Evolutionary conservation across 2,329 filamentous ascomycete species (phyloP).

Genomic region (Fusarium oligoseptatum): DNA sequence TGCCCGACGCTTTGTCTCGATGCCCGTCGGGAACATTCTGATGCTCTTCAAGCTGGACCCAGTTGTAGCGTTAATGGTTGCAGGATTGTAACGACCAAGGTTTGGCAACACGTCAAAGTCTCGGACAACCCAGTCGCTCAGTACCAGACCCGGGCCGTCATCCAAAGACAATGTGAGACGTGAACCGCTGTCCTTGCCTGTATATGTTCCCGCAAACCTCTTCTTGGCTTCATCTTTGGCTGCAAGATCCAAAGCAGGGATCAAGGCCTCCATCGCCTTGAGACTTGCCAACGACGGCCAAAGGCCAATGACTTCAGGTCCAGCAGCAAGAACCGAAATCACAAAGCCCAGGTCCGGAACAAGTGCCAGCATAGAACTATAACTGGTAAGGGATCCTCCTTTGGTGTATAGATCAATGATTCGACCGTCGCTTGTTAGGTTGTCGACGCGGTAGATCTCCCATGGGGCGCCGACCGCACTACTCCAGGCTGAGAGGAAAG

Average conservation of each 20-base stretch:
- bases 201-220: background rate
- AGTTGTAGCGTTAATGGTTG: background rate
- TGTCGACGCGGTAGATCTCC: conserved; percentile 20
- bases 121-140: conserved; percentile 5
- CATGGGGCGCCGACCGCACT: conserved; percentile 2
- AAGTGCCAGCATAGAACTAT: background rate
- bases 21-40: background rate
- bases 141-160: background rate
- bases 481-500: conserved; percentile 8
- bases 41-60: background rate
- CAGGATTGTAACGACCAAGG: conserved; percentile 8
- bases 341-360: background rate
- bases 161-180: background rate
- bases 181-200: background rate
- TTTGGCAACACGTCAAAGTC: conserved; percentile 2
- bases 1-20: background rate
- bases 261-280: background rate
- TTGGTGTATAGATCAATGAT: conserved; percentile 10
- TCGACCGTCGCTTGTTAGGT: background rate
- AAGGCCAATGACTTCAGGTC: background rate
- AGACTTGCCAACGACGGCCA: conserved; percentile 2
- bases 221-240: conserved; percentile 1
- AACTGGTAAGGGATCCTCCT: background rate
- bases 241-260: conserved; percentile 5
- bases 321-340: conserved; percentile 6